Evolutionary conservation across 306 rosid genomes (phyloP).

Genomic region (Dryas drummondii): DNA sequence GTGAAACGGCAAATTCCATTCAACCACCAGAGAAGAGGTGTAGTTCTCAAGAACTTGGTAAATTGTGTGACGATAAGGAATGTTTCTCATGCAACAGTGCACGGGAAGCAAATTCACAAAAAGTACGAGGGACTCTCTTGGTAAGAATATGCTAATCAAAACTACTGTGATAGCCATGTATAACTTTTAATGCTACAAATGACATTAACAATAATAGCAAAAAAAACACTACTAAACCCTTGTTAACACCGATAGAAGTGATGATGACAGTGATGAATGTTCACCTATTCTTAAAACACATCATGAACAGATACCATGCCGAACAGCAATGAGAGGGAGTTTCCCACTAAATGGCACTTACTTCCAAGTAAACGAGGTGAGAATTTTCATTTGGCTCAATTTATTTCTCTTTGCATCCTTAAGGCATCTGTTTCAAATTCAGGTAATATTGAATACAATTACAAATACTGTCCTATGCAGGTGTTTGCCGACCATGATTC

Average conservation of each 20-base stretch:
- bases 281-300: conserved; percentile 30
- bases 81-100: conserved; percentile 84
- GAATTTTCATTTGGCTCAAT: conserved; percentile 4
- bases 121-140: conserved; percentile 85
- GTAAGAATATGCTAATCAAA: conserved; percentile 44
- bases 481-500: conserved; percentile 53
- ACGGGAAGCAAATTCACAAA: conserved; percentile 75
- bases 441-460: conserved; percentile 20
- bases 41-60: conserved; percentile 53
- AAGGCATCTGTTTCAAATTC: conserved; percentile 20
- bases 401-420: conserved; percentile 16
- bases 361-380: conserved; percentile 96
- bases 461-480: conserved; percentile 23
- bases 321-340: conserved; percentile 94
- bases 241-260: neutral
- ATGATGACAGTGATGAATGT: conserved; percentile 6
- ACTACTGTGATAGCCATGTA: conserved; percentile 13
- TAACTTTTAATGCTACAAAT: neutral
- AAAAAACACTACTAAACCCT: neutral
- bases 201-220: neutral
- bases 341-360: conserved; percentile 96
- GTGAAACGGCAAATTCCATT: conserved; percentile 87
- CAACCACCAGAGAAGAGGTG: conserved; percentile 80
- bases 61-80: conserved; percentile 69
- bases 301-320: conserved; percentile 79